These are phyloP conservation scores for Ustulina deusta DNA, from an alignment of 2,329 filamentous ascomycete species.

Conservation along the genomic window DNA sequence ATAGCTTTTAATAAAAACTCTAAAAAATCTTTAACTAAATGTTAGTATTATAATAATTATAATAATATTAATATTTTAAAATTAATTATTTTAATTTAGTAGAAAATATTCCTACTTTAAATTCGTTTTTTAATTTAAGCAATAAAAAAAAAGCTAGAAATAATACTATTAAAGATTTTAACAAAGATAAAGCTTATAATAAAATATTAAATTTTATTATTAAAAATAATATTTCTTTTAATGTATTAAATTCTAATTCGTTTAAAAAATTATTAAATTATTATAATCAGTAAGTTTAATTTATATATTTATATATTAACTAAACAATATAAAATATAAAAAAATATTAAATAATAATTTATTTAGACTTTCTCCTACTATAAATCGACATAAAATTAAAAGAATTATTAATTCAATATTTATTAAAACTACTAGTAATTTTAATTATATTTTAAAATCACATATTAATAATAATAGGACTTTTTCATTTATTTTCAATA, in stretches of 20 bases:
- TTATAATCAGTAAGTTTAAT: background rate
- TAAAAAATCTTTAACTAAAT: background rate
- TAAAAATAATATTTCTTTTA: slow-evolving; percentile 1
- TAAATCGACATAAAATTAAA: background rate
- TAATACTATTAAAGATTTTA: slow-evolving; percentile 3
- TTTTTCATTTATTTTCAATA: slow-evolving; percentile 20
- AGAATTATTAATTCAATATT: background rate
- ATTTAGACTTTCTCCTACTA: background rate
- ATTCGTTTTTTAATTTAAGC: slow-evolving; percentile 8
- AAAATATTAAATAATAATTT: background rate
- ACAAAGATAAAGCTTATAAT: background rate
- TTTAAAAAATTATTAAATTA: background rate
- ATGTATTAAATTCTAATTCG: background rate
- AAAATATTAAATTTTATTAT: background rate
- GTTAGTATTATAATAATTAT: background rate
- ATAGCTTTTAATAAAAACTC: slow-evolving; percentile 11
- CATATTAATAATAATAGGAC: slow-evolving; percentile 10
- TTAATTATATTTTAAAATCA: slow-evolving; percentile 19
- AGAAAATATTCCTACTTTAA: too few relatives aligned
- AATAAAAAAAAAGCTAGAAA: background rate
- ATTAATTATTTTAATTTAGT: too few relatives aligned
- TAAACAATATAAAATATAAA: too few relatives aligned
- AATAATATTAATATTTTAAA: slow-evolving; percentile 11
- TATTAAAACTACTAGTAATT: slow-evolving; percentile 6
- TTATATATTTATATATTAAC: background rate